These are phyloP conservation scores for Botryotinia convoluta DNA, from an alignment of 2,329 filamentous ascomycete genomes.

Conservation along the genomic window DNA sequence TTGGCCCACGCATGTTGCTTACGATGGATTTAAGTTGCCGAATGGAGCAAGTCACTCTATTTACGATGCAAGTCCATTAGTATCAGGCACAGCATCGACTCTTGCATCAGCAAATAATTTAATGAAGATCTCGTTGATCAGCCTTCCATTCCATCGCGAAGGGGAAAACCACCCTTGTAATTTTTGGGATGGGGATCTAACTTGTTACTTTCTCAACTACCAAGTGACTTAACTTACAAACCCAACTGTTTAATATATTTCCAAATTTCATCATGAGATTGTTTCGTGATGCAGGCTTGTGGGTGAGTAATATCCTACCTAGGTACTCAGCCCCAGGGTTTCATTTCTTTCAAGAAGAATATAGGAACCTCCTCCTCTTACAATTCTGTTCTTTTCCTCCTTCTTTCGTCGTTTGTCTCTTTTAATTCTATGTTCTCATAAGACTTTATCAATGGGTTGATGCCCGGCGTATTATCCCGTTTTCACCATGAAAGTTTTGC, in stretches of 20 bases:
- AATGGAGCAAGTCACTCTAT: slow-evolving; percentile 21
- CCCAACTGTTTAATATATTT: slow-evolving; percentile 2
- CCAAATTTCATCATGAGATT: slow-evolving; percentile 10
- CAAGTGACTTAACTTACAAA: slow-evolving; percentile 14
- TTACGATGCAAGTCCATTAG: slow-evolving; percentile 16
- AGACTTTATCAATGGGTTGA: slow-evolving; percentile 7
- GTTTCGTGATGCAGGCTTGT: slow-evolving; percentile 15
- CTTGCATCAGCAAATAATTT: slow-evolving; percentile 18
- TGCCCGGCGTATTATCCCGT: slow-evolving; percentile 13
- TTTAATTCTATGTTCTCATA: slow-evolving; percentile 12
- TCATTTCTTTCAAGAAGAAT: slow-evolving; percentile 12
- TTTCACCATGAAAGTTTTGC: slow-evolving; percentile 28
- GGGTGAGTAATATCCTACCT: slow-evolving; percentile 10
- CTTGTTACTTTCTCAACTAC: slow-evolving; percentile 3
- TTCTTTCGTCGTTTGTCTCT: slow-evolving; percentile 15
- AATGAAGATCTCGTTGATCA: neutral
- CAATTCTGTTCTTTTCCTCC: slow-evolving; percentile 11
- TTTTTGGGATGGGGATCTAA: slow-evolving; percentile 1
- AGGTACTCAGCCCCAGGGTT: slow-evolving; percentile 8
- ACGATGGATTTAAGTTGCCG: slow-evolving; percentile 9
- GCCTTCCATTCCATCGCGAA: neutral
- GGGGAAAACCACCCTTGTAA: neutral
- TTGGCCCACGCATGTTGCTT: slow-evolving; percentile 14
- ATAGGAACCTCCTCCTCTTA: slow-evolving; percentile 18
- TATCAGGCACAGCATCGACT: slow-evolving; percentile 19